Conservation (phyloP, 805 yeast genomes). For the Metschnikowia kofuensis region DNA sequence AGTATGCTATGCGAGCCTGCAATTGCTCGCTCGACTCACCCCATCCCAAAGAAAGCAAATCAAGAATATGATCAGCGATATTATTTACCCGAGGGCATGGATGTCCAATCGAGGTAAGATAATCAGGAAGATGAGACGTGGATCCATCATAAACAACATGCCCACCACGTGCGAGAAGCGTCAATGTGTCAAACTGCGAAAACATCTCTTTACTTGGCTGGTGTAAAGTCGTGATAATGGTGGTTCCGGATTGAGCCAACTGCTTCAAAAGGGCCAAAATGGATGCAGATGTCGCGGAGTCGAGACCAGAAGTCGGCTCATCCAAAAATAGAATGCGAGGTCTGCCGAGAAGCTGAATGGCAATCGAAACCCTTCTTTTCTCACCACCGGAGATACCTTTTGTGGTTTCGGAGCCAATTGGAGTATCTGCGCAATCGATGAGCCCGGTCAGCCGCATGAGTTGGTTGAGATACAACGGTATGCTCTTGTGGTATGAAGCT, state of each 20-base stretch:
- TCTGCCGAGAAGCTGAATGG: constrained; percentile 68
- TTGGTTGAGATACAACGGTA: constrained; percentile 51
- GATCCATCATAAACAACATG: constrained; percentile 65
- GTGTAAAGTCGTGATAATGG: constrained; percentile 72
- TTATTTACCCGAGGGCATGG: constrained; percentile 60
- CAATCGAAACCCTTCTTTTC: constrained; percentile 78
- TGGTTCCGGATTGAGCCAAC: constrained; percentile 62
- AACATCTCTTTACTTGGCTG: constrained; percentile 76
- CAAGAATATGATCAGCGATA: constrained; percentile 73
- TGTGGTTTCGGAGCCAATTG: constrained; percentile 38
- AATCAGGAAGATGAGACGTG: constrained; percentile 40
- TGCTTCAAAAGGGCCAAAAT: constrained; percentile 58
- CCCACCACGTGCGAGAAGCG: constrained; percentile 73
- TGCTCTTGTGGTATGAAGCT: constrained; percentile 24
- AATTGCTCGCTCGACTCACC: constrained; percentile 25
- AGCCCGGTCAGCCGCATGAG: constrained; percentile 69
- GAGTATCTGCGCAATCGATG: constrained; percentile 70
- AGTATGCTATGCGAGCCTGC: constrained; percentile 21
- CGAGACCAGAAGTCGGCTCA: constrained; percentile 89
- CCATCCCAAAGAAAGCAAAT: constrained; percentile 52
- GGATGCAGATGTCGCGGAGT: constrained; percentile 71
- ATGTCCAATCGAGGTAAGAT: constrained; percentile 50
- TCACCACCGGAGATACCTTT: constrained; percentile 53
- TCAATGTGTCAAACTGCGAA: constrained; percentile 63
- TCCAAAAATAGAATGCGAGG: constrained; percentile 73